Conservation (phyloP, 2,329 filamentous ascomycete genomes). For the Clonostachys sp. region DNA sequence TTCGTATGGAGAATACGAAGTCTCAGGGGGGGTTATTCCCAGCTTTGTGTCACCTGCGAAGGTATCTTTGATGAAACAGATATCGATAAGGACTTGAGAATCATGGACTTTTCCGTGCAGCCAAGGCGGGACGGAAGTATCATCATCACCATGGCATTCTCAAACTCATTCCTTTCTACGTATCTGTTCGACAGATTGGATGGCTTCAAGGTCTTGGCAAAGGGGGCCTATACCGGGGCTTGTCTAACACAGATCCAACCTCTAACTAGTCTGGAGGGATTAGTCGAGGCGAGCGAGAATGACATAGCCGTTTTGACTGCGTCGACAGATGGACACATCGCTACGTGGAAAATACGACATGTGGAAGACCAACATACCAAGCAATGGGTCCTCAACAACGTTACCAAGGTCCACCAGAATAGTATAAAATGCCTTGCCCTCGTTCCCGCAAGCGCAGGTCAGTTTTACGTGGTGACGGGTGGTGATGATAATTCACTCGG, state of each 20-base stretch:
- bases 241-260: constrained; percentile 67
- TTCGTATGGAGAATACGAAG: constrained; percentile 70
- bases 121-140: constrained; percentile 27
- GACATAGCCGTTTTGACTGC: constrained; percentile 54
- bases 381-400: constrained; percentile 14
- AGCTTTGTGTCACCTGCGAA: constrained; percentile 46
- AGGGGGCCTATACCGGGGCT: constrained; percentile 61
- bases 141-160: constrained; percentile 69
- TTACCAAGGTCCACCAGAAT: constrained; percentile 67
- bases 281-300: constrained; percentile 17
- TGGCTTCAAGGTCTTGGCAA: constrained; percentile 45
- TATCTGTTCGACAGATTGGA: constrained; percentile 39
- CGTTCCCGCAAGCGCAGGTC: constrained; percentile 14
- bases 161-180: constrained; percentile 72
- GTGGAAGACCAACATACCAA: constrained; percentile 16
- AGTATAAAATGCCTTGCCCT: constrained; percentile 66
- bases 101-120: constrained; percentile 70
- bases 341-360: constrained; percentile 47
- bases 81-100: constrained; percentile 63
- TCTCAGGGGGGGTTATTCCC: not conserved
- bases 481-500: constrained; percentile 86
- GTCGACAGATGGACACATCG: constrained; percentile 77
- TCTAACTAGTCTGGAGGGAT: constrained; percentile 2
- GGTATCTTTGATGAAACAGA: constrained; percentile 46
- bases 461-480: constrained; percentile 61